Conservation (phyloP, 2,329 filamentous ascomycete species). For the Phialemoniopsis sp. region DNA sequence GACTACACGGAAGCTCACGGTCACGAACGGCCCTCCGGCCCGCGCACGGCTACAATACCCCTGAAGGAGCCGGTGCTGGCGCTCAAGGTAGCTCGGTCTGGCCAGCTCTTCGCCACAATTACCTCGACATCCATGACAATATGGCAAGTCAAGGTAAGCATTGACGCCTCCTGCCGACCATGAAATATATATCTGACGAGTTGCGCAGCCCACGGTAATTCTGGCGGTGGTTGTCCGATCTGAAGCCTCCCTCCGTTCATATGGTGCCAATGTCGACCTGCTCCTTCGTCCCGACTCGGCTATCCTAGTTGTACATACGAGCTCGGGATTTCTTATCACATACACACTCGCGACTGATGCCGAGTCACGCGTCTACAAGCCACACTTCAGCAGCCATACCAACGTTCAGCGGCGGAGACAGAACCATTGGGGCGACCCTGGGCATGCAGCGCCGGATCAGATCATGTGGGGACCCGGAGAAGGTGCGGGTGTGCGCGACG, state of each 20-base stretch:
- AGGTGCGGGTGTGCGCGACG: constrained; percentile 75
- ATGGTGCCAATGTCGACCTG: constrained; percentile 81
- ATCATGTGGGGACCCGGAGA: constrained; percentile 76
- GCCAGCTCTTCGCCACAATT: constrained; percentile 82
- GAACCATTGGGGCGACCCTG: constrained; percentile 54
- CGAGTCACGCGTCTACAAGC: constrained; percentile 78
- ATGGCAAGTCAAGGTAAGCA: constrained; percentile 89
- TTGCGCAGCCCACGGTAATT: constrained; percentile 73
- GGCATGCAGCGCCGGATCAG: constrained; percentile 52
- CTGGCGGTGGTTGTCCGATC: constrained; percentile 84
- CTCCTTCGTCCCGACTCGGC: constrained; percentile 87
- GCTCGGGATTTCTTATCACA: constrained; percentile 83
- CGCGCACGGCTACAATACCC: constrained; percentile 29
- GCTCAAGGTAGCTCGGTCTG: constrained; percentile 71
- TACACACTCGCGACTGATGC: constrained; percentile 87
- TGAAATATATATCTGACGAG: constrained; percentile 2
- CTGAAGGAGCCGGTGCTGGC: constrained; percentile 66
- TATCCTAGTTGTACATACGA: constrained; percentile 87
- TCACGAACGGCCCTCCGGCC: constrained; percentile 18
- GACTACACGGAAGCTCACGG: constrained; percentile 31
- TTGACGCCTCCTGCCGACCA: neutral
- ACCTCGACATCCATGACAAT: constrained; percentile 82
- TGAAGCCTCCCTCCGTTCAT: constrained; percentile 70
- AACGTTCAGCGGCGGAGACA: constrained; percentile 60
- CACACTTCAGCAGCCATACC: constrained; percentile 67